A percentile compares a stretch with the other conserved stretches of the same genome.
Conservation (phyloP, 768 basidiomycete species). For the Russula lepida region DNA sequence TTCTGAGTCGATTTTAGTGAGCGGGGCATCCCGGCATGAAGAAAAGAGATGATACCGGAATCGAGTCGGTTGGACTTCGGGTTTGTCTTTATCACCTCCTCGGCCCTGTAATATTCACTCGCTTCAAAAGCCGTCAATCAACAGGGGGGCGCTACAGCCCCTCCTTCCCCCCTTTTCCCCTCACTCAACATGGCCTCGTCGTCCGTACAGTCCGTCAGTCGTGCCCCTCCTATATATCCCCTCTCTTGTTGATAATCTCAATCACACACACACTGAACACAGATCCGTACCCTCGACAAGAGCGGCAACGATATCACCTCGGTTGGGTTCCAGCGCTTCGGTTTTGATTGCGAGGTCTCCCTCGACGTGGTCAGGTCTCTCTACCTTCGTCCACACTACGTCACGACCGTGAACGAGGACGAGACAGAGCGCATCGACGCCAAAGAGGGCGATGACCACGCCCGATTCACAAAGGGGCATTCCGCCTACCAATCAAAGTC, state of each 20-base stretch:
- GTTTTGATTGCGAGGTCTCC: conserved; percentile 80
- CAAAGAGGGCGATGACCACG: conserved; percentile 39
- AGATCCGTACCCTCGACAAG: conserved; percentile 66
- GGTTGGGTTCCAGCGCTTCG: conserved; percentile 81
- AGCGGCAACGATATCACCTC: conserved; percentile 63
- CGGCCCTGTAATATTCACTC: background rate
- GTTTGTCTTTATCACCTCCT: background rate
- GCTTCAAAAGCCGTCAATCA: background rate
- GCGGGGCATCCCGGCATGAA: too few relatives aligned
- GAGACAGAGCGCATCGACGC: conserved; percentile 28
- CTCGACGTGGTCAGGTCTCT: conserved; percentile 78
- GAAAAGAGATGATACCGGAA: background rate
- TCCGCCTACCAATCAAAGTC: conserved; percentile 70
- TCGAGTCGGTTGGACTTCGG: background rate
- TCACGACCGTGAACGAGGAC: conserved; percentile 34
- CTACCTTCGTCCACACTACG: conserved; percentile 79
- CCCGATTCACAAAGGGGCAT: conserved; percentile 42
- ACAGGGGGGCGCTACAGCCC: background rate
- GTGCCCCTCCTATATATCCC: background rate
- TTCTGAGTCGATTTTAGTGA: conserved; percentile 44
- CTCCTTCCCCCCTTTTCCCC: background rate
- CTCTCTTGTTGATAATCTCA: background rate
- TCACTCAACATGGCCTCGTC: conserved; percentile 14
- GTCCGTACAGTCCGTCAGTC: conserved; percentile 5
- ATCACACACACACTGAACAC: background rate